Conservation (phyloP, 306 rosid genomes). For the Aeschynomene evenia region DNA sequence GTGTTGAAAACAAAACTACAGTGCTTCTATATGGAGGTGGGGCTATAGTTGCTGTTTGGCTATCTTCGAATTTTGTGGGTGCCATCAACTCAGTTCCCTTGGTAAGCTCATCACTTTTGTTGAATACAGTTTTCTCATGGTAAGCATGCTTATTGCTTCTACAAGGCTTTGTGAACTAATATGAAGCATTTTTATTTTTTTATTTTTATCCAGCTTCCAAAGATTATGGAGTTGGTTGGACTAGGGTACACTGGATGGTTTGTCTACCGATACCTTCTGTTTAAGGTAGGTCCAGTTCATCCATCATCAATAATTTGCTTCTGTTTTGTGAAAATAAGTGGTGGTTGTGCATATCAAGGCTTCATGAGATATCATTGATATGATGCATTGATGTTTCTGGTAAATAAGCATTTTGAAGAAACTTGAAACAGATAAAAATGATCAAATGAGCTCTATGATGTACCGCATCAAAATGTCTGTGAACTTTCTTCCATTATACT, state of each 20-base stretch:
- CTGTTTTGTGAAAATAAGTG: constrained; percentile 2
- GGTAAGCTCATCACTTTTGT: constrained; percentile 48
- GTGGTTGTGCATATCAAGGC: neutral
- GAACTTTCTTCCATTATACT: neutral
- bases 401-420: neutral
- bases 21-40: constrained; percentile 93
- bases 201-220: constrained; percentile 69
- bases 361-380: neutral
- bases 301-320: neutral
- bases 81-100: constrained; percentile 95
- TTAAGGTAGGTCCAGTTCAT: constrained; percentile 63
- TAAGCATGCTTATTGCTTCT: neutral
- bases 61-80: constrained; percentile 73
- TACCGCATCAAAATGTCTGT: neutral
- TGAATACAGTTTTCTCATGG: neutral
- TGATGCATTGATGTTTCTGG: neutral
- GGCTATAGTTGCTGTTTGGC: constrained; percentile 78
- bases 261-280: constrained; percentile 97
- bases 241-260: constrained; percentile 98
- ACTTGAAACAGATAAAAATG: neutral
- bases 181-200: constrained; percentile 22
- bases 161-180: constrained; percentile 11
- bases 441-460: neutral
- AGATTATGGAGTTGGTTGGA: constrained; percentile 93
- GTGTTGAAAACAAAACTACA: constrained; percentile 91